Evolutionary conservation across 129 eudicot genomes (phyloP), one percentile per base, ranked within the genome.

Genomic region (Flaveria sonorensis): DNA sequence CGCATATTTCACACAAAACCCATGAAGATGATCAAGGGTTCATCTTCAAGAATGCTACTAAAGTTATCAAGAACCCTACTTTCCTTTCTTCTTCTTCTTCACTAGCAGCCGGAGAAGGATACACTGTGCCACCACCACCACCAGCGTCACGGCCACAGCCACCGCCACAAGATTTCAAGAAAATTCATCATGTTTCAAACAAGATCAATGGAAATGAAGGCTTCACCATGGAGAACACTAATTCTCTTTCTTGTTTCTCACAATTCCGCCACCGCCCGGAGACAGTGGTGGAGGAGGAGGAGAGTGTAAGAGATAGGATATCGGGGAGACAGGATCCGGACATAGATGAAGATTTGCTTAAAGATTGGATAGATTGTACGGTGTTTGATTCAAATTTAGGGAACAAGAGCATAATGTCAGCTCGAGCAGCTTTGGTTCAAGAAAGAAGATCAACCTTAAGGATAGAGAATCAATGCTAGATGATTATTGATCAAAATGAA

Each of bases 311-410:
- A 59, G 95, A 90, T 84, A 93, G 81, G 79, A 74, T 93, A 90
- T 40, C 88, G 98, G 76, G 81, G 93, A 93, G 61, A 82, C 15
- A 84, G 92, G 96, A 83, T 93, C 19, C 98, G 13, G 98, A 93
- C 55, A 79, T 84, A n/a, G 73, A 93, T 39, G 98, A 93, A 68
- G 86, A 77, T 46, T 61, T 85, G 40, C 90, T 90, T 16, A 93
- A 87, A 84, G 97, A 89, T 28, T 93, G 96, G 92, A 83, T 88
- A 51, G 98, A 93, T 45, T 85, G 90, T 72, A 83, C 75, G 8
- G 88, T 81, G 11, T 90, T 88, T 72, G 98, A 93, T 88, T 77
- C 89, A 6, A 81, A 86, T 47, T 53, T 90, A 60, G 77, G 77
- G 40, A 81, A 74, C 81, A 77, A 68, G 26, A 77, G 65, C 32